These are phyloP conservation scores for Dactylellina drechsleri DNA, from an alignment of 2,329 filamentous ascomycete genomes.

Conservation along the genomic window DNA sequence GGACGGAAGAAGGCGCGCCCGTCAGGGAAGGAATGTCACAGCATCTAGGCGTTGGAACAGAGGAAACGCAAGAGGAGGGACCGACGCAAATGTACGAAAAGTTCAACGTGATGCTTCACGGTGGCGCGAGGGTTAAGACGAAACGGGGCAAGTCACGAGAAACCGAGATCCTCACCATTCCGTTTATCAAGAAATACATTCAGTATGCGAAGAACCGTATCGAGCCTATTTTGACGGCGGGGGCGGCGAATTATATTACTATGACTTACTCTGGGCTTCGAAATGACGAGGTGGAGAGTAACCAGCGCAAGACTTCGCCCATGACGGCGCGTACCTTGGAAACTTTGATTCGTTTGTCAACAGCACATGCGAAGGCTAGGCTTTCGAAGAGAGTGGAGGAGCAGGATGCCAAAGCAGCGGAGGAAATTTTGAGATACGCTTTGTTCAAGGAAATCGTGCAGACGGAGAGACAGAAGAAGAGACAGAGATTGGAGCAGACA, in stretches of 20 bases:
- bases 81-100: conserved; percentile 93
- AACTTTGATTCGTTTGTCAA: conserved; percentile 96
- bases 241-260: conserved; percentile 89
- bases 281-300: conserved; percentile 95
- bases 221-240: conserved; percentile 88
- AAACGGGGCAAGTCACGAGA: conserved; percentile 76
- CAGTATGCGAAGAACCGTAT: conserved; percentile 95
- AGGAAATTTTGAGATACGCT: conserved; percentile 89
- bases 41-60: conserved; percentile 84
- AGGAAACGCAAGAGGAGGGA: conserved; percentile 77
- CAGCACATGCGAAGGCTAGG: conserved; percentile 91
- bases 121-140: conserved; percentile 81
- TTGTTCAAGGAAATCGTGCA: conserved; percentile 93
- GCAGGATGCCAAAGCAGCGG: conserved; percentile 85
- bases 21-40: conserved; percentile 88
- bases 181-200: conserved; percentile 99
- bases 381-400: conserved; percentile 89
- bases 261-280: conserved; percentile 89
- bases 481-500: conserved; percentile 81
- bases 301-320: conserved; percentile 90
- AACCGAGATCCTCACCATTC: conserved; percentile 89
- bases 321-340: conserved; percentile 97
- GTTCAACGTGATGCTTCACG: conserved; percentile 94
- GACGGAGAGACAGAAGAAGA: conserved; percentile 75
- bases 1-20: conserved; percentile 91